Evolutionary conservation across 345 rosid genomes (phyloP).

Genomic region (Psidium guajava): DNA sequence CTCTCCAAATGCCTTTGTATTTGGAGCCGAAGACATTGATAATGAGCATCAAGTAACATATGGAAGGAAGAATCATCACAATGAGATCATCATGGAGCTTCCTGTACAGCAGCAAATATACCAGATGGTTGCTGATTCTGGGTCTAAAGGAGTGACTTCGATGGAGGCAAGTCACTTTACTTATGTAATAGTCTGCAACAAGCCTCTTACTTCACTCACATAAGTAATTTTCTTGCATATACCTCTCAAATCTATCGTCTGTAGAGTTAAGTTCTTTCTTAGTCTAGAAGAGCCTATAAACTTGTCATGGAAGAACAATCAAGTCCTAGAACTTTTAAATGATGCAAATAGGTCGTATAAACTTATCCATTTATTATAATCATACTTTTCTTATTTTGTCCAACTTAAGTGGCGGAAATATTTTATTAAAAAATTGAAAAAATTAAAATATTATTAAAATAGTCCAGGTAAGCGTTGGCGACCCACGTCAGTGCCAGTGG

Average conservation of each 20-base stretch:
- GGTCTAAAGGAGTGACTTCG: slow-evolving; percentile 48
- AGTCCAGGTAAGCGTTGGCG: no score
- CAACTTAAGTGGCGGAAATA: not conserved
- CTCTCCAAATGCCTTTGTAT: slow-evolving; percentile 15
- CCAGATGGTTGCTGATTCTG: slow-evolving; percentile 69
- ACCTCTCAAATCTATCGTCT: not conserved
- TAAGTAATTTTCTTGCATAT: not conserved
- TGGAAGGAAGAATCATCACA: slow-evolving; percentile 45
- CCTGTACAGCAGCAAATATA: slow-evolving; percentile 66
- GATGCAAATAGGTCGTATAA: not conserved
- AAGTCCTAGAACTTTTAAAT: not conserved
- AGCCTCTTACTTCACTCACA: not conserved
- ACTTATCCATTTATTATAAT: not conserved
- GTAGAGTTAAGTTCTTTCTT: not conserved
- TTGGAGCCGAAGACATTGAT: slow-evolving; percentile 17
- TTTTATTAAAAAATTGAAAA: no score
- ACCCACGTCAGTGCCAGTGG: no score
- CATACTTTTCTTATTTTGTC: not conserved
- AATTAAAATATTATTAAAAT: no score
- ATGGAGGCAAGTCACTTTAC: slow-evolving; percentile 40
- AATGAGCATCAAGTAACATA: slow-evolving; percentile 18
- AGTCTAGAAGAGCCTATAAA: not conserved
- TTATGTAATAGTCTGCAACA: not conserved
- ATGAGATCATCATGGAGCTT: slow-evolving; percentile 66
- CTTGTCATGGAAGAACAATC: not conserved